A percentile compares a stretch with the other conserved stretches of the same genome.
Evolutionary conservation across 73 alveolate species (phyloP).

Genomic region (Paramecium primaurelia): DNA sequence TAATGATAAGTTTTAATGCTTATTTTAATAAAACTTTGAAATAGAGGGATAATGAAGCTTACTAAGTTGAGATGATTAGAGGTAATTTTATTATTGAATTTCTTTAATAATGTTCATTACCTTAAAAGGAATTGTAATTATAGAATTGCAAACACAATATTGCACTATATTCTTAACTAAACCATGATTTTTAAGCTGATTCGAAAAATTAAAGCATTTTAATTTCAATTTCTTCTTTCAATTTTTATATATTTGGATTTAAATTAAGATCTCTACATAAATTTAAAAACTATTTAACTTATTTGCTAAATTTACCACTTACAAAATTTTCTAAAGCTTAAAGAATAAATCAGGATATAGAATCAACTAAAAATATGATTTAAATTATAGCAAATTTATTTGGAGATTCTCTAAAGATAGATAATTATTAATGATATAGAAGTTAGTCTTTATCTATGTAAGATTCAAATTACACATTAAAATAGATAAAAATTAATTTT

Average conservation of each 20-base stretch:
- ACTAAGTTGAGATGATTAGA: neutral
- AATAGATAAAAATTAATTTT: neutral
- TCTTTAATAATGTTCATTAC: neutral
- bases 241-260: neutral
- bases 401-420: neutral
- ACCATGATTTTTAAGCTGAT: neutral
- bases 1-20: neutral
- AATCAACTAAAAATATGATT: neutral
- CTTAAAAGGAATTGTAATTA: neutral
- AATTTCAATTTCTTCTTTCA: neutral
- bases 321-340: neutral
- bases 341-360: neutral
- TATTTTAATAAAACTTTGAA: neutral
- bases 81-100: conserved; percentile 12
- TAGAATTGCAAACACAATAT: too few species aligned
- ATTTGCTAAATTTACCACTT: neutral
- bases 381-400: neutral
- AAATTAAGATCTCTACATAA: neutral
- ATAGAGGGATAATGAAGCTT: neutral
- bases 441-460: neutral
- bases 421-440: neutral
- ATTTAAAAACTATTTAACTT: neutral
- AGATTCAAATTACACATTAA: neutral
- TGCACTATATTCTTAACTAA: too few species aligned
- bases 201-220: neutral